Evolutionary conservation across 805 yeast species (phyloP).

Genomic region (Hanseniaspora thailandica): DNA sequence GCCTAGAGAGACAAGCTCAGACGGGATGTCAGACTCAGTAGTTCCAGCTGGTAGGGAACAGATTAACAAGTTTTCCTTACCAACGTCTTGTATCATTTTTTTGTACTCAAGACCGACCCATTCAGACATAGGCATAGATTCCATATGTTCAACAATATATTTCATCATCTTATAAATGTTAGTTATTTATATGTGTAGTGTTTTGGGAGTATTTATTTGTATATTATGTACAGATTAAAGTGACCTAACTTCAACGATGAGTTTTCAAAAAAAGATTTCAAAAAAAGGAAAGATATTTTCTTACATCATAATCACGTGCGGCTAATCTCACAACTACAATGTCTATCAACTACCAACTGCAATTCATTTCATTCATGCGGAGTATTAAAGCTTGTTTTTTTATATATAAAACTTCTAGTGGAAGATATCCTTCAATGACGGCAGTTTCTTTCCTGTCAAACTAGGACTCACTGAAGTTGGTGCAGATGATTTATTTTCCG

Average conservation of each 20-base stretch:
- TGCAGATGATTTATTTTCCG: constrained; percentile 1
- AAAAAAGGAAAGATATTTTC: neutral
- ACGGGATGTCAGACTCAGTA: constrained; percentile 53
- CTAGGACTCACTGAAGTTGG: neutral
- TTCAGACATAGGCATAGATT: constrained; percentile 75
- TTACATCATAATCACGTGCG: neutral
- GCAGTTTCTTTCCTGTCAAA: neutral
- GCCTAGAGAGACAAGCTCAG: constrained; percentile 44
- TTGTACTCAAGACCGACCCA: constrained; percentile 88
- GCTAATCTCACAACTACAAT: too few relatives aligned
- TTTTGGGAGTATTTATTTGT: neutral
- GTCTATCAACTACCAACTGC: too few relatives aligned
- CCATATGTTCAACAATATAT: constrained; percentile 95
- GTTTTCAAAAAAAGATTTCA: too few relatives aligned
- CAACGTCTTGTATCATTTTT: constrained; percentile 74
- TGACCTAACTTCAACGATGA: too few relatives aligned
- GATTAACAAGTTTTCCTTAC: constrained; percentile 58
- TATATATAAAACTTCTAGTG: neutral
- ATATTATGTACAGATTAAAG: too few relatives aligned
- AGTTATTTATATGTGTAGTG: neutral
- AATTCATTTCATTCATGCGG: too few relatives aligned
- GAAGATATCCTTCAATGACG: constrained; percentile 7
- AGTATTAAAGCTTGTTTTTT: too few relatives aligned
- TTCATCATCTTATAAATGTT: constrained; percentile 41
- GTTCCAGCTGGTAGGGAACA: constrained; percentile 64